Evolutionary conservation across 441 rosid species (phyloP), one percentile per base, ranked within the genome.

Genomic region (Pelargonium australe): DNA sequence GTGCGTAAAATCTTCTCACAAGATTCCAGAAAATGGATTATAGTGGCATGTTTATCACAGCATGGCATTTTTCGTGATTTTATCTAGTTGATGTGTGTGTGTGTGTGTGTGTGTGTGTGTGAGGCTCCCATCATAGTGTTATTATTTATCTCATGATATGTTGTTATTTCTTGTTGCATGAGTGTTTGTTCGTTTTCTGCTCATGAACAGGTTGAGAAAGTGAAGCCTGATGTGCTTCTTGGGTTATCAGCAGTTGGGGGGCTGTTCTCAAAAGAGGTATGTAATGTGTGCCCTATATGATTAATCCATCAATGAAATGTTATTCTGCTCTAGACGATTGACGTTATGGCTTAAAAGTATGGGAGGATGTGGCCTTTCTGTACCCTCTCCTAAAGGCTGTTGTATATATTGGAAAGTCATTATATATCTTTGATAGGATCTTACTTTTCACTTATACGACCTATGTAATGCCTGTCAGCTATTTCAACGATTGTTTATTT

Each of bases 231-330:
- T 80, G 98, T 95, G 76, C 98, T 95, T 77, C 98, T 95, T 79
- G 99, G 99, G 75, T 83, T 95, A 77, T 95, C 99, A 72, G 99
- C 96, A 17, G 99, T 95, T 85, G 99, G 99, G 70, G 99, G 99
- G 34, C 76, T 95, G 78, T 92, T 95, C 79, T 92, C 98, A 12
- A 89, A 86, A 78, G 98, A 92, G 99, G 99, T 95, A 82, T 8
- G 66, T 70, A 62, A 62, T 78, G 63, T 58, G 3, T 19, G 31
- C 63, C 34, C 13, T 58, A 14, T 20, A 58, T 58, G 41, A 37
- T 37, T 37, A 37, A 37, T 58, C 63, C 63, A 19, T 20, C 9
- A 58, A 11, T 19, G 23, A 19, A 5, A 19, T 12, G 23, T 57
- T 58, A 51, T 20, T 20, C 63, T 58, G 63, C 19, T 58, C 25